A percentile compares a stretch with the other conserved stretches of the same genome.
Conservation (phyloP, 1,139 yeast genomes). For the Yamadazyma trypodendri region DNA sequence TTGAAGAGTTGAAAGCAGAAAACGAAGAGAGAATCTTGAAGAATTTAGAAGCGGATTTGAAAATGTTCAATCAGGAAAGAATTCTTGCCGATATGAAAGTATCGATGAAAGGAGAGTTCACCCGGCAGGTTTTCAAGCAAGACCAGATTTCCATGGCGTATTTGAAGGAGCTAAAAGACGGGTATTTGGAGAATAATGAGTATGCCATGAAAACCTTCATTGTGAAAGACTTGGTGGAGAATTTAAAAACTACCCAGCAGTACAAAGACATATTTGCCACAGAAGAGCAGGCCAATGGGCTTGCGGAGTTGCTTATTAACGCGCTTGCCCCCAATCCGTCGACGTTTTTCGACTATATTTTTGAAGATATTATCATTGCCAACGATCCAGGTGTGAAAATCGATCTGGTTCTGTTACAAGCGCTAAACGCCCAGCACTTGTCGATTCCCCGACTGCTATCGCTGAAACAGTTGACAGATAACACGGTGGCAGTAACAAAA, state of each 20-base stretch:
- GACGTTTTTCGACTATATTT: conserved; percentile 15
- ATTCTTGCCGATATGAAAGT: conserved; percentile 10
- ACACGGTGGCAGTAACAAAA: conserved; percentile 20
- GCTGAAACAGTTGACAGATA: conserved; percentile 16
- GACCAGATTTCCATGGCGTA: conserved; percentile 20
- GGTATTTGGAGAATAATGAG: conserved; percentile 20
- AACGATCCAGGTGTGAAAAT: conserved; percentile 24
- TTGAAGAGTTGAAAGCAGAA: conserved; percentile 11
- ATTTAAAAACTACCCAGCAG: conserved; percentile 7
- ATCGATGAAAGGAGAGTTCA: conserved; percentile 19
- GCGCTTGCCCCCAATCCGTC: too few relatives aligned
- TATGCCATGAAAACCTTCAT: conserved; percentile 19
- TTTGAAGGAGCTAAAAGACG: conserved; percentile 21
- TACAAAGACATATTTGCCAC: neutral
- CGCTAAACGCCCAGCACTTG: conserved; percentile 15
- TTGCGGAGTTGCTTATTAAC: neutral
- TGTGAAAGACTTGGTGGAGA: conserved; percentile 19
- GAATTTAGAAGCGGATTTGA: conserved; percentile 15
- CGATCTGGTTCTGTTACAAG: conserved; percentile 6
- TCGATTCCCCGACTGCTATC: conserved; percentile 23
- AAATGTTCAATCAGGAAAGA: conserved; percentile 13
- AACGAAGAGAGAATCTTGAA: conserved; percentile 9
- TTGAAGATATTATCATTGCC: conserved; percentile 18
- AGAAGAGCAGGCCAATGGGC: neutral
- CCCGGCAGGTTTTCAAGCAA: conserved; percentile 20